phyloP scores from a whole-genome alignment of 2,329 filamentous ascomycete genomes.

The Aspergillus eucalypticola region DNA sequence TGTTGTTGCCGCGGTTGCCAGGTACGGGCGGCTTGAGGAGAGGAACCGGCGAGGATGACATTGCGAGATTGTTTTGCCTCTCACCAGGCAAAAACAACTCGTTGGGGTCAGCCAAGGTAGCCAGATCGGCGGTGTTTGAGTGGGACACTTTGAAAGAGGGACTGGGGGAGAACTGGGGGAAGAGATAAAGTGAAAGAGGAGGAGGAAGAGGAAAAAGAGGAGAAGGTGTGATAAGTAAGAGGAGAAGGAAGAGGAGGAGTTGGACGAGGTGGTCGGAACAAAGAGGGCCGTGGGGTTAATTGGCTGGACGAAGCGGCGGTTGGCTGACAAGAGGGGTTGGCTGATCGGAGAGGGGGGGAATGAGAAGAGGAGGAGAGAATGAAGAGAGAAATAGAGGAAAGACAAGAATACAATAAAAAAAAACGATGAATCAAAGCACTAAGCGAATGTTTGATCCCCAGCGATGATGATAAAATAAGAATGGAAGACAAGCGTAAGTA shows the following conservation, averaged over 20 bases:
- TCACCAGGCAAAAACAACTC: conserved; percentile 44
- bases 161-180: conserved; percentile 6
- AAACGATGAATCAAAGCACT: background rate
- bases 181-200: conserved; percentile 7
- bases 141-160: conserved; percentile 21
- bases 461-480: background rate
- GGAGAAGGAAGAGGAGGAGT: background rate
- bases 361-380: background rate
- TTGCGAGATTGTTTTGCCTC: conserved; percentile 51
- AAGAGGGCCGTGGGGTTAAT: conserved; percentile 18
- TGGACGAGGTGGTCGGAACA: conserved; percentile 12
- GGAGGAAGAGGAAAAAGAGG: conserved; percentile 7
- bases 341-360: conserved; percentile 1
- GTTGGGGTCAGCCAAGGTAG: conserved; percentile 42
- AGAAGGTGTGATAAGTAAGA: background rate
- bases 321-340: conserved; percentile 17
- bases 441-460: conserved; percentile 8
- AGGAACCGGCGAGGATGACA: conserved; percentile 72
- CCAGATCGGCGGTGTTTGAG: conserved; percentile 35
- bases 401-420: background rate
- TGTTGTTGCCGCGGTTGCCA: conserved; percentile 62
- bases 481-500: conserved; percentile 4
- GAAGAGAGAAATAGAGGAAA: background rate
- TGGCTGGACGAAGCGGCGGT: conserved; percentile 14
- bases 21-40: conserved; percentile 81